phyloP scores from a whole-genome alignment of 2,329 filamentous ascomycete genomes.

The Diaporthe eres region DNA sequence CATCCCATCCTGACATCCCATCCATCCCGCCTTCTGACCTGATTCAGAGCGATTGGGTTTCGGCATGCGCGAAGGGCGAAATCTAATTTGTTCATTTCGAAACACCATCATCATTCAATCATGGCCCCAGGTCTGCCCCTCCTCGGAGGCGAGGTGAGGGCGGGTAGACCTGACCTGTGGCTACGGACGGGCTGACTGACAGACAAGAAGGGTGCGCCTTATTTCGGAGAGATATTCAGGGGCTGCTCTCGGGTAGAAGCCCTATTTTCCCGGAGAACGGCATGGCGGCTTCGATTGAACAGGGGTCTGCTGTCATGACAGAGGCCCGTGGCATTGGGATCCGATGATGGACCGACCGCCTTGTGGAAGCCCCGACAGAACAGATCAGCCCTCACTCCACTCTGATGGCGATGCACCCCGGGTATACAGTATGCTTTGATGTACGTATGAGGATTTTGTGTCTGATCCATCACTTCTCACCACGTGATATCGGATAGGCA shows the following conservation, averaged over 20 bases:
- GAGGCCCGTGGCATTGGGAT: background rate
- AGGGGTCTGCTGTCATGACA: conserved; percentile 15
- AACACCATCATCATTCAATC: conserved; percentile 16
- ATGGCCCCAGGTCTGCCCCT: background rate
- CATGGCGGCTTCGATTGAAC: background rate
- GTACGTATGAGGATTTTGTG: background rate
- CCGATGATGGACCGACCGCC: background rate
- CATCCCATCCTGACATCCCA: conserved; percentile 10
- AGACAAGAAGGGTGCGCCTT: background rate
- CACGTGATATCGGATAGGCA: background rate
- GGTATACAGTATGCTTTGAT: background rate
- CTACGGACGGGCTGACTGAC: background rate
- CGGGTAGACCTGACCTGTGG: background rate
- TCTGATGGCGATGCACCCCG: background rate
- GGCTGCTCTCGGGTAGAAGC: conserved; percentile 14
- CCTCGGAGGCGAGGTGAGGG: conserved; percentile 10
- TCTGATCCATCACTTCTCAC: background rate
- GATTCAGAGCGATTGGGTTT: conserved; percentile 31
- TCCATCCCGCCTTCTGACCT: conserved; percentile 4
- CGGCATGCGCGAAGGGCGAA: conserved; percentile 22
- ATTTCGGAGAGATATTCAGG: conserved; percentile 32
- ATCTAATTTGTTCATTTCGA: conserved; percentile 34
- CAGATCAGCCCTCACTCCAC: background rate
- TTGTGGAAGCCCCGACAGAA: background rate
- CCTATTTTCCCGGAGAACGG: conserved; percentile 28